phyloP scores from a whole-genome alignment of 2,329 filamentous ascomycete species.

The Trichoderma sp. region DNA sequence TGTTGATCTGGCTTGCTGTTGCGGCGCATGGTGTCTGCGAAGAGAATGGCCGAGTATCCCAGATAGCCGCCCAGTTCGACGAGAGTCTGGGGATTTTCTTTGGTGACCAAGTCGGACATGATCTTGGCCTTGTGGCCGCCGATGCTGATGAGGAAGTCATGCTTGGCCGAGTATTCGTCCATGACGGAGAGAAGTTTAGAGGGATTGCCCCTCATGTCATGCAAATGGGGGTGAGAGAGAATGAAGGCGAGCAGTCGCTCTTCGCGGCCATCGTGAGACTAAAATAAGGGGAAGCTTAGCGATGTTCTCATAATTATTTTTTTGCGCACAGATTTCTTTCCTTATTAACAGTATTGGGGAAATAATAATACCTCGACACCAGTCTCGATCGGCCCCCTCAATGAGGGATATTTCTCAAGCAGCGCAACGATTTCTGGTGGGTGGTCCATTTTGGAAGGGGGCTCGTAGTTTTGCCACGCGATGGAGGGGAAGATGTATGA shows the following conservation, averaged over 20 bases:
- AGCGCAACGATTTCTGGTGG: slow-evolving; percentile 3
- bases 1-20: slow-evolving; percentile 49
- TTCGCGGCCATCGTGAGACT: slow-evolving; percentile 13
- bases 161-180: slow-evolving; percentile 1
- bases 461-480: not conserved
- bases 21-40: slow-evolving; percentile 63
- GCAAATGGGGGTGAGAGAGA: slow-evolving; percentile 3
- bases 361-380: not conserved
- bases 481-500: not conserved
- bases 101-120: slow-evolving; percentile 64
- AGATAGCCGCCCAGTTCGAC: slow-evolving; percentile 80
- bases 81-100: slow-evolving; percentile 66
- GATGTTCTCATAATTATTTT: not conserved
- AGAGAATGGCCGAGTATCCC: slow-evolving; percentile 77
- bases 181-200: slow-evolving; percentile 8
- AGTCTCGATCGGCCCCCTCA: not conserved
- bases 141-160: slow-evolving; percentile 66
- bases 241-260: not conserved
- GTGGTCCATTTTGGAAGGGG: not conserved
- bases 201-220: not conserved
- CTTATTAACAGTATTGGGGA: not conserved
- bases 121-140: slow-evolving; percentile 72
- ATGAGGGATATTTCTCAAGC: slow-evolving; percentile 5
- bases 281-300: not conserved
- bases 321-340: not conserved